Evolutionary conservation across 495 filamentous ascomycete species (phyloP), one percentile per base, ranked within the genome.

Genomic region (Penicillium canescens): DNA sequence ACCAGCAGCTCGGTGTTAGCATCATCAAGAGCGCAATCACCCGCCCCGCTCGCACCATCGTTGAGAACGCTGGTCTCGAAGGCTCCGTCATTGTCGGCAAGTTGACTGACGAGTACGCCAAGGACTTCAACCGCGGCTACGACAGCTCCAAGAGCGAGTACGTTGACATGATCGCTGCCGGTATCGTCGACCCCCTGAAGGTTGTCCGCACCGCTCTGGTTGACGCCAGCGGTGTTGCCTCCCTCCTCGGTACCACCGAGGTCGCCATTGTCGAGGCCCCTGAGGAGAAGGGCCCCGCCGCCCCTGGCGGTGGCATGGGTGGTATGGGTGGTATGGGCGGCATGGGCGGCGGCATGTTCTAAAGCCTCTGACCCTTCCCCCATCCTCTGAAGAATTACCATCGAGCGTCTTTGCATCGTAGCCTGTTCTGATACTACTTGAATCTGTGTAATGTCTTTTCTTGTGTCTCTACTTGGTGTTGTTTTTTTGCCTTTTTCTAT

Each of bases 141-240:
- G 89, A 98, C 82, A 93, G 90, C 78, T 76, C 90, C 67, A 96
- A 91, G 80, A 89, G 93, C 74, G 90, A 96, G 78, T 98, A 96
- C 76, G 90, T 97, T 59, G 92, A 98, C 79, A 98, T 98, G 94
- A 96, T 98, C 71, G 71, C 84, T 57, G 82, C 89, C 53, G 94
- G 94, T 87, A 98, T 98, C 72, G 87, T 98, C 62, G 94, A 98
- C 68, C 94, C 94, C 42, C 86, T 98, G 82, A 98, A 98, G 88
- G 94, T 98, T 57, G 94, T 98, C 65, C 91, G 94, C 61, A 98
- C 93, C 55, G 91, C 88, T 50, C 84, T 98, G 34, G 82, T 92
- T 67, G 94, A 98, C 72, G 94, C 94, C 65, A 90, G 86, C 71
- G 94, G 94, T 78, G 94, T 98, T 61, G 93, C 94, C 38, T 97